Evolutionary conservation across 1,284 basidiomycete species (phyloP), one percentile per base, ranked within the genome.

Genomic region (Porogramme epimiltina): DNA sequence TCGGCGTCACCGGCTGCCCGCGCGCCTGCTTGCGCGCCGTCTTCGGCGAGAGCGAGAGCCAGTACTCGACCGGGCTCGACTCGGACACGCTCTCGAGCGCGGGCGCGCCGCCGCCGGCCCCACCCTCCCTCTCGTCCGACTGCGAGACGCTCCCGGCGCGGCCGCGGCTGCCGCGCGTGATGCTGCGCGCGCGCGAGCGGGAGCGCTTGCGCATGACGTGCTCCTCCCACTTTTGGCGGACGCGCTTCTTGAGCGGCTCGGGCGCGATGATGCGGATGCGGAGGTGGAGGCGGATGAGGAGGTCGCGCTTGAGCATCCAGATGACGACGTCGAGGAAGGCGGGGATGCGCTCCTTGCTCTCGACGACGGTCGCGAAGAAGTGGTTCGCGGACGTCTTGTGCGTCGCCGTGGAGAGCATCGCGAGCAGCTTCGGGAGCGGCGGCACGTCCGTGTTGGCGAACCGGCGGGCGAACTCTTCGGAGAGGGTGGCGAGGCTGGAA

Each of bases 241-340:
- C 85, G 5, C 72, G 77, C 39, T 81, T 71, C 70, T 98, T 98
- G 52, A 98, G 74, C 38, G 83, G 81, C 2, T 80, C 77, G 0
- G 90, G 87, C 0, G 90, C 93, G 19, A 95, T 79, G 31, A 98
- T 79, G 34, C 95, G 85, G 46, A 96, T 84, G 37, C 90, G 85
- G 8, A 95, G 82, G 66, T 95, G 95, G 40, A 95, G 77, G 28
- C 93, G 91, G 49, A 91, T 81, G 20, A 98, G 76, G 52, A 98
- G 79, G 60, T 93, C 91, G 45, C 87, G 84, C 58, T 91, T 89
- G 34, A 99, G 78, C 74, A 98, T 83, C 95, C 95, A 99, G 40
- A 90, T 72, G n/a, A 98, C 82, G 33, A 95, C 89, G 37, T 91
- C 84, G 50, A 90, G 80, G 65, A 91, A 96, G 38, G 85, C 70